phyloP scores from a whole-genome alignment of 129 eudicot genomes.

The Flaveria robusta region DNA sequence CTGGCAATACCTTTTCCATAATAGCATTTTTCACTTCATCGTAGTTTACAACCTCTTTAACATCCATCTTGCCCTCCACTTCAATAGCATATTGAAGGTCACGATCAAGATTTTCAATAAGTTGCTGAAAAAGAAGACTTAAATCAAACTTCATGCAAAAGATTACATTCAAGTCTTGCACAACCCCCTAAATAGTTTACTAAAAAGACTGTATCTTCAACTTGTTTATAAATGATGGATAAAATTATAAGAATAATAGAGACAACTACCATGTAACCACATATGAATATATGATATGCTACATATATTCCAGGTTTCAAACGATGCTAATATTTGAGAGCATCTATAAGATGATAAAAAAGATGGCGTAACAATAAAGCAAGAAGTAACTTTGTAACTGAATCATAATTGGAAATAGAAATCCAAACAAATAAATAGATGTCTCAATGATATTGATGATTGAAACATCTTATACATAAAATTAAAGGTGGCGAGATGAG shows the following conservation, averaged over 20 bases:
- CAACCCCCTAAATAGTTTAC: neutral
- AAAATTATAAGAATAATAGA: constrained; percentile 4
- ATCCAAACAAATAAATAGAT: neutral
- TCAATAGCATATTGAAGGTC: constrained; percentile 91
- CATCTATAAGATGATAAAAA: neutral
- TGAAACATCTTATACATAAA: neutral
- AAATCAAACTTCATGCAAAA: neutral
- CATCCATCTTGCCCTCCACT: constrained; percentile 98
- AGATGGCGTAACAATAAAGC: neutral
- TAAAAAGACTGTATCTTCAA: neutral
- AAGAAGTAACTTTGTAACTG: neutral
- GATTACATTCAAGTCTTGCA: constrained; percentile 18
- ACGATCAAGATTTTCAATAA: constrained; percentile 92
- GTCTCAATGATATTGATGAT: neutral
- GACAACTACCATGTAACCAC: neutral
- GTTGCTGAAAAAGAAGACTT: constrained; percentile 54
- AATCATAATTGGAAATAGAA: neutral
- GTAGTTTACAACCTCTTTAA: constrained; percentile 70
- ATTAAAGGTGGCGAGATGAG: neutral
- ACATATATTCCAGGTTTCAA: constrained; percentile 1
- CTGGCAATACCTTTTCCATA: constrained; percentile 65
- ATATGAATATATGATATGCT: neutral
- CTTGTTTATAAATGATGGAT: neutral
- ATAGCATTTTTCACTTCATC: constrained; percentile 92
- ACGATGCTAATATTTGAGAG: neutral